Evolutionary conservation across 2,329 filamentous ascomycete species (phyloP).

Genomic region (Aspergillus flavus): DNA sequence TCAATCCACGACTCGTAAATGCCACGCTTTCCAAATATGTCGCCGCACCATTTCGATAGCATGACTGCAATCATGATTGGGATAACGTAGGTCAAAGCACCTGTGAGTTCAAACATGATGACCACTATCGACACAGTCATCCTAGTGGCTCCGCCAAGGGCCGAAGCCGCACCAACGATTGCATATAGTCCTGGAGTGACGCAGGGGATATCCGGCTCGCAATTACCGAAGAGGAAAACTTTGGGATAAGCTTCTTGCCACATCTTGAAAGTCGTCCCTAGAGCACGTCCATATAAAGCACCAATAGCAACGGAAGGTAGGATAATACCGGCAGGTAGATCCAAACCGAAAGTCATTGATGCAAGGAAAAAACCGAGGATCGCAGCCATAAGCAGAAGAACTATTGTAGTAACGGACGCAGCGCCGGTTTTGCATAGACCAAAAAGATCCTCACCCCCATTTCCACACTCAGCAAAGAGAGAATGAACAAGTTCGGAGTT

Average conservation of each 20-base stretch:
- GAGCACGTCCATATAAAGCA: conserved; percentile 81
- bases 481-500: conserved; percentile 87
- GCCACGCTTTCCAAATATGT: conserved; percentile 86
- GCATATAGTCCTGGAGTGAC: conserved; percentile 95
- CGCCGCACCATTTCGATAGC: conserved; percentile 97
- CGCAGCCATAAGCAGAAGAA: conserved; percentile 79
- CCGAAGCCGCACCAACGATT: conserved; percentile 91
- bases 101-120: conserved; percentile 98
- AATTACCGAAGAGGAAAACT: conserved; percentile 77
- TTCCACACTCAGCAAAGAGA: conserved; percentile 85
- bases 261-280: conserved; percentile 87
- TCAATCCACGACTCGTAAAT: conserved; percentile 99
- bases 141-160: conserved; percentile 88
- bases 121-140: conserved; percentile 99
- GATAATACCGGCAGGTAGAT: conserved; percentile 93
- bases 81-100: conserved; percentile 91
- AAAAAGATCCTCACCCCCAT: conserved; percentile 74
- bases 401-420: conserved; percentile 78
- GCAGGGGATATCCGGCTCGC: conserved; percentile 83
- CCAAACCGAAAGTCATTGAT: conserved; percentile 86
- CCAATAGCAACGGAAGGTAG: conserved; percentile 96
- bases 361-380: conserved; percentile 83
- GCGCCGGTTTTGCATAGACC: conserved; percentile 87
- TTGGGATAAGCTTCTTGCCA: conserved; percentile 77
- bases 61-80: conserved; percentile 99